Evolutionary conservation across 257 asterid genomes (phyloP), one percentile per base, ranked within the genome.

Genomic region (Paulownia fortunei): DNA sequence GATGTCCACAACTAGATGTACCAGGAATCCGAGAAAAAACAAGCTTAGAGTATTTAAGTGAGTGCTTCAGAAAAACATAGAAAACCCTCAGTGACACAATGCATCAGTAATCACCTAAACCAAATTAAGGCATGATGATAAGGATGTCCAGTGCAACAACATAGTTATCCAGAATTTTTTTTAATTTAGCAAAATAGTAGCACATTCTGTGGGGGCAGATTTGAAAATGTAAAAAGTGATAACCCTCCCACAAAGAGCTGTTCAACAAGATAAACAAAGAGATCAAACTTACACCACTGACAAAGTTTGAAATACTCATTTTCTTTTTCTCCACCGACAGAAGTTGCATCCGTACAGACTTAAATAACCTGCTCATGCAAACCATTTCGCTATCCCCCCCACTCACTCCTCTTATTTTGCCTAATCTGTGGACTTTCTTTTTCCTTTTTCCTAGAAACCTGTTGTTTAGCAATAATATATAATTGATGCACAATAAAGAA

Each of bases 31-130:
- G 19, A 21, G 41, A 37, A 19, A 41, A 18, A 49, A 63, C 47
- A 46, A 63, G 37, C 46, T 52, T 36, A 73, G n/a, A 68, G 52
- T 11, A 52, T 21, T 47, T 37, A 68, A 44, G 46, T 5, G 63
- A n/a, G 52, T 10, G 16, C 8, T 61, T 24, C 32, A 30, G 18
- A 60, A 41, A 46, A 60, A 49, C 13, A 27, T 58, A 52, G 10
- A 63, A 64, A 36, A 58, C 37, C 32, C 62, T 34, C 52, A 36
- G 36, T 37, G 26, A 69, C 16, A 71, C 6, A 60, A 46, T 52
- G 65, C 30, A 52, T 26, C 61, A 65, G 63, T 47, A 58, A 65
- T 66, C 59, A 83, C 76, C 63, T 46, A 74, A 47, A 62, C 61
- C 56, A 54, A 63, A 69, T 36, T 52, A 16, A 44, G 70, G 61